Evolutionary conservation across 305 asterid genomes (phyloP).

Genomic region (Solanum hybrid): DNA sequence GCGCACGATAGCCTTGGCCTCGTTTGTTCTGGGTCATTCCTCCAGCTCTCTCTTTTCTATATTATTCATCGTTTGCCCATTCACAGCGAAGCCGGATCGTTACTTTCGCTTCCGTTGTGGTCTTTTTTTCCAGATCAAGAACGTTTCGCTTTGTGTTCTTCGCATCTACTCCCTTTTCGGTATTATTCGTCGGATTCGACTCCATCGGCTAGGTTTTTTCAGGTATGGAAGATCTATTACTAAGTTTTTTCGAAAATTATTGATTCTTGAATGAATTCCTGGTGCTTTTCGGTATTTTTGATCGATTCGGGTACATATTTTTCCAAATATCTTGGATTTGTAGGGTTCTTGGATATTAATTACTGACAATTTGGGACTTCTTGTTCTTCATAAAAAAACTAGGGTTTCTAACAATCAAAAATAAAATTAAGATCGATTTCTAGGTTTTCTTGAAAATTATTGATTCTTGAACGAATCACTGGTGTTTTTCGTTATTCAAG

Average conservation of each 20-base stretch:
- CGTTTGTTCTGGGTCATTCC: slow-evolving; percentile 27
- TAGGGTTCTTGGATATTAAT: neutral
- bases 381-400: neutral
- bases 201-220: neutral
- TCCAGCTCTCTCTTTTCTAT: slow-evolving; percentile 8
- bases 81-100: neutral
- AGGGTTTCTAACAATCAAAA: neutral
- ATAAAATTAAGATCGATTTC: neutral
- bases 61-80: neutral
- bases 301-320: neutral
- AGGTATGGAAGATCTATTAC: slow-evolving; percentile 11
- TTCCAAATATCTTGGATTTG: neutral
- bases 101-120: neutral
- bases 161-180: neutral
- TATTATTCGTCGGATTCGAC: neutral
- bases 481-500: neutral
- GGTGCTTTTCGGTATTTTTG: neutral
- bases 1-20: slow-evolving; percentile 26
- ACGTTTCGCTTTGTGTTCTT: neutral
- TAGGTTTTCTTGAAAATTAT: neutral
- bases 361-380: neutral
- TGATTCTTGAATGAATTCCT: neutral
- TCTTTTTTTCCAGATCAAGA: neutral
- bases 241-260: neutral
- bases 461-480: neutral